phyloP scores from a whole-genome alignment of 1,284 basidiomycete species.

The Chondrostereum purpureum region DNA sequence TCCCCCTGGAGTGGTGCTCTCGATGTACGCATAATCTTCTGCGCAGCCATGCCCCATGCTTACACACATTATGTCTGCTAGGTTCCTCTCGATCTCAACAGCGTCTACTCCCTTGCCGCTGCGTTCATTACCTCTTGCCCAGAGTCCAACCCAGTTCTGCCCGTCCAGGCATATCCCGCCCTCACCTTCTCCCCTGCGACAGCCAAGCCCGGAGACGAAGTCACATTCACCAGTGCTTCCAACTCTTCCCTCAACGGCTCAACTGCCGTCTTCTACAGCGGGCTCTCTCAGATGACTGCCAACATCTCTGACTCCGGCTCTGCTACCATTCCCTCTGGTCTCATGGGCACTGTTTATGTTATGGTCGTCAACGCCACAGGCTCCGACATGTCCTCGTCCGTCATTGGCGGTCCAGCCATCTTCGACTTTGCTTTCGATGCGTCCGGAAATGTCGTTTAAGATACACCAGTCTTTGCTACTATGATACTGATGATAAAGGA shows the following conservation, averaged over 20 bases:
- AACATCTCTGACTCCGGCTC: not conserved
- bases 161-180: constrained; percentile 39
- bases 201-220: constrained; percentile 13
- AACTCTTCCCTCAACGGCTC: not conserved
- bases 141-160: constrained; percentile 35
- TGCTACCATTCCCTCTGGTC: not conserved
- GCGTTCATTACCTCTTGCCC: constrained; percentile 48
- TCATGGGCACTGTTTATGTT: not conserved
- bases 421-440: too few relatives aligned
- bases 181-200: constrained; percentile 20
- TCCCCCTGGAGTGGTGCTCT: constrained; percentile 46
- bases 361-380: too few relatives aligned
- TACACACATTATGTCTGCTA: constrained; percentile 13
- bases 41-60: not conserved
- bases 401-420: too few relatives aligned
- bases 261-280: not conserved
- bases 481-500: too few relatives aligned
- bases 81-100: constrained; percentile 40
- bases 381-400: too few relatives aligned
- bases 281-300: not conserved
- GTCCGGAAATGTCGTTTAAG: too few relatives aligned
- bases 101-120: constrained; percentile 38
- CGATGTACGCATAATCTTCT: constrained; percentile 21
- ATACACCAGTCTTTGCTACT: too few relatives aligned
- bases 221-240: not conserved